Base-by-base conservation (phyloP, 805 yeast genomes). In the Pichia rugopelliculosa region DNA sequence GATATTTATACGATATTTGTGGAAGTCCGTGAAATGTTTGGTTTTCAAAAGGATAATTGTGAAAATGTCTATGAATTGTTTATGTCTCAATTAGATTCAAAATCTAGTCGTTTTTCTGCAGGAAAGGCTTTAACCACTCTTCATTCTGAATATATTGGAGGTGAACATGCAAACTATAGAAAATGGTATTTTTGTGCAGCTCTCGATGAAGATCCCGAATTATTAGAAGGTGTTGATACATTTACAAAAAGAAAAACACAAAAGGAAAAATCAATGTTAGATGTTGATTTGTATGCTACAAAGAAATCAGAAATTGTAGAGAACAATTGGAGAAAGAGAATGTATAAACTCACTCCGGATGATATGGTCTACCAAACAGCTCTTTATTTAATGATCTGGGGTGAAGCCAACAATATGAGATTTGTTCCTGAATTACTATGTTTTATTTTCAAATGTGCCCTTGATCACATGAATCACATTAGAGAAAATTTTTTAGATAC, bases 171-270 rank as follows among this genome's bases (percentile, higher is more conserved):
- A 4, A 91, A 91, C 66, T 91, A 82, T 66, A 77, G 83, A 59
- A 88, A 86, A 65, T 91, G 98, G 98, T 88, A 81, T 63, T 86
- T 90, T 66, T 87, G 95, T 40, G 87, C 95, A 9, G 87, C 82
- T 64, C 68, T 84, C 34, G 89, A 83, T 54, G 65, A 84, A 42
- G 96, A 89, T 65, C 84, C 79, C 46, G 83, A 77, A 21, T 49
- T 64, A 17, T 47, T 80, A 50, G 81, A 77, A 43, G 84, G 81
- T 55, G 69, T 82, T 43, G 84, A 82, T 42, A 77, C 53, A 77
- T 78, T 54, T 80, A 77, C 59, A 66, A 76, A 52, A 79, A 79
- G 48, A 74, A 77, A 49, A 40, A 79, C 77, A 56, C 84, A 83
- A 62, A 75, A 82, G 57, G 83, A 80, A 62, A 82, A 45, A 30